Evolutionary conservation across 345 rosid species (phyloP), one percentile per base, ranked within the genome.

Genomic region (Anastatica hierochuntica): DNA sequence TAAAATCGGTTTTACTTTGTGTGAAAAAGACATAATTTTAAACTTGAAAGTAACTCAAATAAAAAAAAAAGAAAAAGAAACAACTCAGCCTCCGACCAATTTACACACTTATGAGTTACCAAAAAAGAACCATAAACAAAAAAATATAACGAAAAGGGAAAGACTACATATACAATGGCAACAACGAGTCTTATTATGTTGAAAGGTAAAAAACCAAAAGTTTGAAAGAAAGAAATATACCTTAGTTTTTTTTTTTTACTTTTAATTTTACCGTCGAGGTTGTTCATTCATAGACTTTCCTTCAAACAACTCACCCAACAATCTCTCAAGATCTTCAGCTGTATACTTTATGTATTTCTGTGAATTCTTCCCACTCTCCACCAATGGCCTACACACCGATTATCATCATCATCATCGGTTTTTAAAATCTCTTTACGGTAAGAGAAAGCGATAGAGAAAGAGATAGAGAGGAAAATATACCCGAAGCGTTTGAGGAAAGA

Each of bases 251-350:
- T 37, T 46, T 10, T 0, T 19, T 23, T 45, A 39, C 30, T 49
- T 7, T 23, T 10, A 4, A 26, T 4, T 51, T 74, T 77, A 85
- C 20, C 97, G 77, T 66, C 73, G 79, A 6, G 81, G 77, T 53
- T 92, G 77, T 53, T 92, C 99, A 55, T 63, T 83, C 63, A 68
- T 55, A 27, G 74, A 79, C 77, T 80, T 88, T 48, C 94, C 95
- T 65, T 92, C 99, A 18, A 92, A 92, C 66, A 92, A 88, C 59
- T 92, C 97, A 9, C 90, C 84, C 73, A 92, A 49, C 89, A 88
- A 83, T 45, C 82, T 79, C 34, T 92, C 97, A 23, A 92, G 88
- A 73, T 92, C 99, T 73, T 92, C 99, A 0, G 94, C 79, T 2
- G 80, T 35, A 69, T 83, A 88, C 61, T 70, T 85, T 5, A 88